Evolutionary conservation across 108 stramenopile genomes (phyloP), one percentile per base, ranked within the genome.

Genomic region (Schizochytrium sp.): DNA sequence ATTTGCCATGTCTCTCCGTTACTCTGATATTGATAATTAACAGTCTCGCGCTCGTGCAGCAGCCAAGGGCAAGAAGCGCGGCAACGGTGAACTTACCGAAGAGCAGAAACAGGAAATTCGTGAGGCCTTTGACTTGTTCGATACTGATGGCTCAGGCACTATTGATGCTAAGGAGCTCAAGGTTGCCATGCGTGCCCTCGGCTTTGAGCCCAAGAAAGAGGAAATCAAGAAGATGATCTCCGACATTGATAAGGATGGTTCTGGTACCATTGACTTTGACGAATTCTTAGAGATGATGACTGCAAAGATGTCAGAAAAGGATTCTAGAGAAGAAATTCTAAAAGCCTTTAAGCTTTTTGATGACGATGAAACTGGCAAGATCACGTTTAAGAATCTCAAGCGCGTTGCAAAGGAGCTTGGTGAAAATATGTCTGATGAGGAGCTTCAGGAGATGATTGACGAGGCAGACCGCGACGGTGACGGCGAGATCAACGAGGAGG

Each of bases 91-190:
- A 87, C 93, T 96, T 28, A 95, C 96, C 19, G 95, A 96, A 60
- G 95, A 95, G 59, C 95, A 96, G 89, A 95, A 94, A 72, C 90
- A 94, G 91, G 96, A 95, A 88, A 91, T 89, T 41, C 76, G 91
- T 7, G 91, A 89, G 83, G 88, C 89, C 10, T 89, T 89, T 4
- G 95, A 95, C 89, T 91, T 97, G 60, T 97, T 97, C 91, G 96
- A 97, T 88, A 95, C 94, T 3, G 96, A 96, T 92, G 96, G 95
- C 44, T 90, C 91, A 46, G 76, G 95, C 53, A 94, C 94, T 17
- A 97, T 97, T 89, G 97, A 97, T 57, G 94, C 94, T 50, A 95
- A 96, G 88, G 97, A 97, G 90, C 95, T 97, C 13, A 96, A 96
- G 91, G 96, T 96, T 0, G 97, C 96, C 17, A 96, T 97, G 95